These are phyloP conservation scores for Leccinum boreale DNA, from an alignment of 768 basidiomycete genomes.

Conservation along the genomic window DNA sequence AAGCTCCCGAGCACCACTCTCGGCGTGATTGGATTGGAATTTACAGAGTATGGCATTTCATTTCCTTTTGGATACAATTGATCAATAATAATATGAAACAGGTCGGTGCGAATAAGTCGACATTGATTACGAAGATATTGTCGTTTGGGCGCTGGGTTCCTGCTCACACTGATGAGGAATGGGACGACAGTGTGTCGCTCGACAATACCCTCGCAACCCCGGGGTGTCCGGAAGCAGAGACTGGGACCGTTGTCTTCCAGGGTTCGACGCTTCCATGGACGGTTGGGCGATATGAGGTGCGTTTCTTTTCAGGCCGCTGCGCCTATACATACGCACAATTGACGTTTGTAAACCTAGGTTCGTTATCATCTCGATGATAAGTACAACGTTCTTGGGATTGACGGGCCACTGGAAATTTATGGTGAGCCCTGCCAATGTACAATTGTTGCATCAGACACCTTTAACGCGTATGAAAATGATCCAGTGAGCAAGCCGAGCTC, in stretches of 20 bases:
- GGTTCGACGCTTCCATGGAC: slow-evolving; percentile 84
- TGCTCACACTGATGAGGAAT: slow-evolving; percentile 79
- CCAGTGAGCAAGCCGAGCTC: slow-evolving; percentile 68
- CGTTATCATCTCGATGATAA: slow-evolving; percentile 97
- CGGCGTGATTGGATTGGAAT: slow-evolving; percentile 96
- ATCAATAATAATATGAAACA: slow-evolving; percentile 27
- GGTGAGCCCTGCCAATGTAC: slow-evolving; percentile 47
- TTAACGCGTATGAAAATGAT: slow-evolving; percentile 1
- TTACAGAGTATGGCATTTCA: slow-evolving; percentile 54
- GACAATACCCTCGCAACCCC: slow-evolving; percentile 37
- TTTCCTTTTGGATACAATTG: background rate
- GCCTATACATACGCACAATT: background rate
- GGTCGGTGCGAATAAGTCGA: slow-evolving; percentile 87
- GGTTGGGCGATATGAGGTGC: slow-evolving; percentile 77
- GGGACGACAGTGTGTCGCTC: slow-evolving; percentile 82
- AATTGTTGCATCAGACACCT: background rate
- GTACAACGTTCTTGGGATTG: slow-evolving; percentile 88
- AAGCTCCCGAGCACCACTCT: slow-evolving; percentile 82
- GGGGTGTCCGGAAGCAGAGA: slow-evolving; percentile 43
- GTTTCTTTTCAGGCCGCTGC: background rate
- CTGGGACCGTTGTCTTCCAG: slow-evolving; percentile 71
- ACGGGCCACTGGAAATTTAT: slow-evolving; percentile 85
- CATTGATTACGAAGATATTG: slow-evolving; percentile 76
- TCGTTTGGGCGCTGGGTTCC: slow-evolving; percentile 92
- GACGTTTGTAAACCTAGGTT: slow-evolving; percentile 41